Conservation (phyloP, 441 rosid genomes). For the Populus tomentosa region DNA sequence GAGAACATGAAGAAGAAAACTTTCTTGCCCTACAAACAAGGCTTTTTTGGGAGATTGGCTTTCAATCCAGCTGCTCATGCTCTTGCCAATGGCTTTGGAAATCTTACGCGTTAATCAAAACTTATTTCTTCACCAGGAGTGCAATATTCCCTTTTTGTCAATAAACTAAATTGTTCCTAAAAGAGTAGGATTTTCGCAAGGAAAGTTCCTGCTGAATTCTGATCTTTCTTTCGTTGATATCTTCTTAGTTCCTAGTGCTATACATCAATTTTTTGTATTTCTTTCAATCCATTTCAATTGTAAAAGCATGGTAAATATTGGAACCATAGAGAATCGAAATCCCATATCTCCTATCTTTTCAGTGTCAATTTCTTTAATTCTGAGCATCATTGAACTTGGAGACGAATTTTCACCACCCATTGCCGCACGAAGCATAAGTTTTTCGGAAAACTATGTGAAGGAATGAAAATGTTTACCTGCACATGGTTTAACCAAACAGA, state of each 20-base stretch:
- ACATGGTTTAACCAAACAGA: neutral
- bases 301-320: neutral
- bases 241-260: neutral
- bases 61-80: constrained; percentile 36
- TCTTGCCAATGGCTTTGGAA: constrained; percentile 28
- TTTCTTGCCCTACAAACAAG: constrained; percentile 85
- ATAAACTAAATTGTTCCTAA: neutral
- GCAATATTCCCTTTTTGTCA: neutral
- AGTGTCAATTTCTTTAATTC: neutral
- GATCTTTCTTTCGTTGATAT: neutral
- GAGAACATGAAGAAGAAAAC: constrained; percentile 75
- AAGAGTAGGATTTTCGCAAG: neutral
- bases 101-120: constrained; percentile 14
- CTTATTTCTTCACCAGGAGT: neutral
- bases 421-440: neutral
- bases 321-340: neutral
- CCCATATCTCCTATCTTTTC: neutral
- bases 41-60: constrained; percentile 63
- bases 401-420: neutral
- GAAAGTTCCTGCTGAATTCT: neutral
- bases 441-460: neutral
- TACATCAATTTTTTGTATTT: neutral
- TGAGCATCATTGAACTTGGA: neutral
- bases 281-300: neutral
- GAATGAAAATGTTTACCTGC: neutral